Evolutionary conservation across 139 green algal genomes (phyloP).

Genomic region (Volvox reticuliferus): DNA sequence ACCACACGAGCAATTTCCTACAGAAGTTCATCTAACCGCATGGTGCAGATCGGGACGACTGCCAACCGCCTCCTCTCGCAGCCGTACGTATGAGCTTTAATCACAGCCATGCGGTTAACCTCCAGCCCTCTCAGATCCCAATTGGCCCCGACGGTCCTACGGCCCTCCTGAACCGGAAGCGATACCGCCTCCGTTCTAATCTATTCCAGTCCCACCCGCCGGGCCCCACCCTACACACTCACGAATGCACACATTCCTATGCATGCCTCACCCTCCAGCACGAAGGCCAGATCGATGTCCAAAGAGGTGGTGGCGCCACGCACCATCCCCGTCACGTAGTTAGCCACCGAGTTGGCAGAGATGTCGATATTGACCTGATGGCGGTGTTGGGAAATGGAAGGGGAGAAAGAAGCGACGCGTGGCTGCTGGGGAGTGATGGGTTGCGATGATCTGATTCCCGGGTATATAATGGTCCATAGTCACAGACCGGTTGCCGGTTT

Average conservation of each 20-base stretch:
- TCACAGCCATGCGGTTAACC: no score
- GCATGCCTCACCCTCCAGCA: slow-evolving; percentile 56
- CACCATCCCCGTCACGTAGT: slow-evolving; percentile 63
- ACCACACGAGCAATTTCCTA: no score
- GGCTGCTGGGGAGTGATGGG: no score
- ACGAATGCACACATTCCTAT: background rate
- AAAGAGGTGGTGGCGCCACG: slow-evolving; percentile 54
- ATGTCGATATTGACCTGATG: slow-evolving; percentile 61
- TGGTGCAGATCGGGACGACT: no score
- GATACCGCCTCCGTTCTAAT: background rate
- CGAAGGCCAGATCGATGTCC: slow-evolving; percentile 56
- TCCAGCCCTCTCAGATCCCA: no score
- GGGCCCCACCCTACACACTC: background rate
- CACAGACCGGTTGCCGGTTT: no score
- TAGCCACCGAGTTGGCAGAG: slow-evolving; percentile 58
- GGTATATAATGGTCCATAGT: no score
- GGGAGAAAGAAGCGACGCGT: background rate
- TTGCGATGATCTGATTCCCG: no score
- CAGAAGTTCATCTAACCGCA: no score
- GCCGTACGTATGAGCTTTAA: background rate
- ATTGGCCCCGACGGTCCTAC: background rate
- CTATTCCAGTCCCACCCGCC: background rate
- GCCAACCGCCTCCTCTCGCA: no score
- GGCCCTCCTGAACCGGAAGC: background rate
- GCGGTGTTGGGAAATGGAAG: no score